Percentiles rank a stretch among this genome's conserved stretches.
Conservation (phyloP, 495 filamentous ascomycete species). For the Collariella sp. region DNA sequence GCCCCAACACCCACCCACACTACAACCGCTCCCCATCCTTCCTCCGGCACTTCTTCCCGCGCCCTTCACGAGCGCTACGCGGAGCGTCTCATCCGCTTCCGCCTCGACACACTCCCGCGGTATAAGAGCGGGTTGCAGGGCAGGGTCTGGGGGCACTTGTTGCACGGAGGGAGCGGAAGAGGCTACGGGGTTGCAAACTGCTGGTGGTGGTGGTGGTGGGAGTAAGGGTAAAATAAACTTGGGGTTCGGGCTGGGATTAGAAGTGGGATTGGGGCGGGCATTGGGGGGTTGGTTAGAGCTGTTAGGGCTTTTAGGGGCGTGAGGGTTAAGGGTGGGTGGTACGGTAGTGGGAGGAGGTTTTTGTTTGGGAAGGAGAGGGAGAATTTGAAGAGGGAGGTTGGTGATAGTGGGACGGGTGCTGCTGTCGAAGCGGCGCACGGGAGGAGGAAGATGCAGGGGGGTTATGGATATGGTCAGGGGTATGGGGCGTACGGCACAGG, state of each 20-base stretch:
- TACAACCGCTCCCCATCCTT: slow-evolving; percentile 33
- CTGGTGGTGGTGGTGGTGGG: neutral
- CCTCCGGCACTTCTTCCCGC: slow-evolving; percentile 51
- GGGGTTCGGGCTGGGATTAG: too few relatives aligned
- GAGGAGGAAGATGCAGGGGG: slow-evolving; percentile 8
- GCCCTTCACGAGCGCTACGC: slow-evolving; percentile 48
- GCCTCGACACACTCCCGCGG: slow-evolving; percentile 62
- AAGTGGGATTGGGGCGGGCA: neutral
- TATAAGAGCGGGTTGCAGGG: slow-evolving; percentile 62
- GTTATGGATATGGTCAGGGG: slow-evolving; percentile 22
- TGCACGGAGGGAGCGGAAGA: slow-evolving; percentile 28
- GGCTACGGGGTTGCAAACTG: neutral
- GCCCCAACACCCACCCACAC: neutral
- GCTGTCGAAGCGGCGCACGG: neutral
- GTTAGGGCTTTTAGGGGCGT: too few relatives aligned
- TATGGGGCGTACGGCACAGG: slow-evolving; percentile 20
- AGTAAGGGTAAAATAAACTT: neutral
- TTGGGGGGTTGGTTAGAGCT: too few relatives aligned
- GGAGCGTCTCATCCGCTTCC: slow-evolving; percentile 55
- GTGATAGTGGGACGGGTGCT: neutral
- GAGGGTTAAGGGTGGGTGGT: neutral
- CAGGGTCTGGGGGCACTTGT: slow-evolving; percentile 67
- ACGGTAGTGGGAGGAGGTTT: neutral
- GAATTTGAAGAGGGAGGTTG: neutral
- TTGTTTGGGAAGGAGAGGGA: too few relatives aligned